Evolutionary conservation across 2,329 filamentous ascomycete genomes (phyloP), one percentile per base, ranked within the genome.

Genomic region (Tolypocladium endophyticum): DNA sequence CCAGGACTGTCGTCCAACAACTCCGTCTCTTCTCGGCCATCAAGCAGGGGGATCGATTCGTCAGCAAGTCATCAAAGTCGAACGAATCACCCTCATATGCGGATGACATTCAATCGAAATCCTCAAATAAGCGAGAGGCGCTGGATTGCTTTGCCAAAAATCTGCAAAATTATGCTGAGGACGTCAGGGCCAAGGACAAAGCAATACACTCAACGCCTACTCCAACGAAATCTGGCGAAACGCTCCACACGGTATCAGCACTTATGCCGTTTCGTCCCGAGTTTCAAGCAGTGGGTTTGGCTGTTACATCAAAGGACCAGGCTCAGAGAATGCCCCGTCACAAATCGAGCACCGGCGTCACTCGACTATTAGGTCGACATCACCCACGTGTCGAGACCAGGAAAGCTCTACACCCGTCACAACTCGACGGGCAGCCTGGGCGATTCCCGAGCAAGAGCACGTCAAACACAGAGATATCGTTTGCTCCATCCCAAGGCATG

Each of bases 261-360:
- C 70, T 85, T 3, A 66, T 83, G 33, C 82, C 82, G 2, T 85
- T 79, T 64, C 77, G 75, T 55, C 71, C 76, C 4, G 76, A 85
- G 61, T 84, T 86, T 62, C 72, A 72, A 59, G 75, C 76, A 60
- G 81, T 79, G 58, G 81, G 82, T 1, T 73, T 86, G 56, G 81
- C 82, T 2, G 78, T 85, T 1, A 85, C 83, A 14, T 83, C 82
- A 41, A 70, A 70, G 54, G 62, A 73, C 63, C 61, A 82, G 77
- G 64, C 77, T 76, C 68, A 72, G 61, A 25, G 65, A 47, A 57
- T 66, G 52, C 52, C 67, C 60, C 43, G 57, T 43, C 61, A 68
- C 57, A 63, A 61, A 35, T 52, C 61, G 47, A 61, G 61, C 57
- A 57, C 63, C 36, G 60, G 61, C 7, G 62, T 59, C 23, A 41